Evolutionary conservation across 2,329 filamentous ascomycete genomes (phyloP).

Genomic region (Pseudocercospora ulei): DNA sequence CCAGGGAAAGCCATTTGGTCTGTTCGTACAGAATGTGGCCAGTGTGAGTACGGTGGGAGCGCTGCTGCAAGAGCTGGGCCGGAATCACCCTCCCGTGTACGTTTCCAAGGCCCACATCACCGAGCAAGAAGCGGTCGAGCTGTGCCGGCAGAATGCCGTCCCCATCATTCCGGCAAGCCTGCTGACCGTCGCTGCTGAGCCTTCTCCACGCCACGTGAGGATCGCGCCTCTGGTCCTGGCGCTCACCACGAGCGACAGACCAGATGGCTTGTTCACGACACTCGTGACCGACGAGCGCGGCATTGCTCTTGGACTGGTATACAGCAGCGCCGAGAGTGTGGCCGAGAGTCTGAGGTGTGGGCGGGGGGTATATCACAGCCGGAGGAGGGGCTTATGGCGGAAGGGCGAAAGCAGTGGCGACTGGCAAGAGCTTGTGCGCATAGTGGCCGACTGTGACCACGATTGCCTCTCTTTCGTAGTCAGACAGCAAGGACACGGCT

Average conservation of each 20-base stretch:
- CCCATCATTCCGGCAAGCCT: slow-evolving; percentile 63
- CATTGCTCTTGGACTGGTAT: slow-evolving; percentile 76
- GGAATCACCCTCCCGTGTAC: slow-evolving; percentile 43
- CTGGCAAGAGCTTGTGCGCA: slow-evolving; percentile 74
- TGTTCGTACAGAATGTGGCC: slow-evolving; percentile 38
- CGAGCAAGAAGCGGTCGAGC: slow-evolving; percentile 36
- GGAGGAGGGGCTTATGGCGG: slow-evolving; percentile 91
- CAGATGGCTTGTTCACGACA: slow-evolving; percentile 77
- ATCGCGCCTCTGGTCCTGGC: slow-evolving; percentile 62
- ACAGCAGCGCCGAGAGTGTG: slow-evolving; percentile 86
- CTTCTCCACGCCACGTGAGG: slow-evolving; percentile 52
- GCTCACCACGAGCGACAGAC: slow-evolving; percentile 68
- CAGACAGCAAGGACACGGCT: slow-evolving; percentile 73
- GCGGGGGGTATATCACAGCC: slow-evolving; percentile 84
- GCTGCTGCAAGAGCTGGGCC: slow-evolving; percentile 45
- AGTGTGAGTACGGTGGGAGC: slow-evolving; percentile 38
- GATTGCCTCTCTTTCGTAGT: slow-evolving; percentile 88
- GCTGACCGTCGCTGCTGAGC: slow-evolving; percentile 57
- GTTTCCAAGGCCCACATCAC: slow-evolving; percentile 40
- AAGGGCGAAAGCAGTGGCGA: slow-evolving; percentile 94
- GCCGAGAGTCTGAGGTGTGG: slow-evolving; percentile 73
- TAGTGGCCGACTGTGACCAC: slow-evolving; percentile 84
- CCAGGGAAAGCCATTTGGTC: slow-evolving; percentile 39
- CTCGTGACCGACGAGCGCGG: slow-evolving; percentile 84
- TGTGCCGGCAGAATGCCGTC: slow-evolving; percentile 45